Evolutionary conservation across 768 basidiomycete genomes (phyloP).

Genomic region (Boletus edulis): DNA sequence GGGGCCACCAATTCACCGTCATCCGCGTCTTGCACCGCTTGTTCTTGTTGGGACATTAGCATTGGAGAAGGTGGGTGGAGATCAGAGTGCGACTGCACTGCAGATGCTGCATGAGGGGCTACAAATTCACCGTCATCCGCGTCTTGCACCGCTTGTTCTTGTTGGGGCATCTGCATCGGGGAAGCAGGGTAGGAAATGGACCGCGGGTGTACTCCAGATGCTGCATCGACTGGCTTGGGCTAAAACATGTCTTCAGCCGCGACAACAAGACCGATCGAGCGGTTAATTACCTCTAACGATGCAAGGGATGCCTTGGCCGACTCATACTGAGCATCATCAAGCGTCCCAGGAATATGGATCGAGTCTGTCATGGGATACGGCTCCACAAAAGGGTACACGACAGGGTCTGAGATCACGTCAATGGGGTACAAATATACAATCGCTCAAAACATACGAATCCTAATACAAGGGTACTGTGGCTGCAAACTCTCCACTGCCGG

Average conservation of each 20-base stretch:
- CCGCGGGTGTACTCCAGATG: conserved; percentile 19
- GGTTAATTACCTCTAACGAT: conserved; percentile 11
- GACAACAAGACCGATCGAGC: background rate
- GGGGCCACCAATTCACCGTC: no score
- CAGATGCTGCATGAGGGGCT: no score
- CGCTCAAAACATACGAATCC: conserved; percentile 21
- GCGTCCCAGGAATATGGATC: conserved; percentile 1
- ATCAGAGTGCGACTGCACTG: conserved; percentile 9
- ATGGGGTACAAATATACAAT: background rate
- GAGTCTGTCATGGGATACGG: conserved; percentile 6
- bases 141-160: no score
- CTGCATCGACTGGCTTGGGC: background rate
- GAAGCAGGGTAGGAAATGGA: no score
- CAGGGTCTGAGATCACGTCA: conserved; percentile 11
- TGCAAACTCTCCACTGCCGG: background rate
- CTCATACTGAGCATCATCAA: conserved; percentile 1
- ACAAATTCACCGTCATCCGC: no score
- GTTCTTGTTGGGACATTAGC: no score
- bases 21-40: no score
- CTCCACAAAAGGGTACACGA: conserved; percentile 16
- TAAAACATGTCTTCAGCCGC: conserved; percentile 4
- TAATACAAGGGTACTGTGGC: conserved; percentile 22
- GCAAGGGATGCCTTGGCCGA: conserved; percentile 1
- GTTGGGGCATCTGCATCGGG: no score
- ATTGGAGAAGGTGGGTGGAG: no score